A percentile compares a stretch with the other conserved stretches of the same genome.
Conservation (phyloP, 2,329 filamentous ascomycete species). For the Botrytis hyacinthi region DNA sequence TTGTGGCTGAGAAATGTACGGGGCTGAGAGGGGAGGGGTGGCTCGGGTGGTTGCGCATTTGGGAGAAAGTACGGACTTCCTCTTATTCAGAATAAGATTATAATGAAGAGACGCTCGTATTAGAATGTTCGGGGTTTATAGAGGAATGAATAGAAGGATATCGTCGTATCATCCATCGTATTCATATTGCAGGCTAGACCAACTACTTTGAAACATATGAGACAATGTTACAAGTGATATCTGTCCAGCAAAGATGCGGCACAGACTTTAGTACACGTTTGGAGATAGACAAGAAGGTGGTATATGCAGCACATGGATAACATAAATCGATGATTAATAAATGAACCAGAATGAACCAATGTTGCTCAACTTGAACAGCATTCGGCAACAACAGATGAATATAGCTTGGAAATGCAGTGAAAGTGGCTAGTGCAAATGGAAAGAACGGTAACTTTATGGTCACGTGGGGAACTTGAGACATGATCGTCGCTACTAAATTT, state of each 20-base stretch:
- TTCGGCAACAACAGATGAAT: not conserved
- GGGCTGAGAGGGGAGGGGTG: not conserved
- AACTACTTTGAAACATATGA: not conserved
- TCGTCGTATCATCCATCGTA: not conserved
- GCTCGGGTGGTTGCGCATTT: not conserved
- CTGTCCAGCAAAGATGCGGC: not conserved
- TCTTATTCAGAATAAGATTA: not conserved
- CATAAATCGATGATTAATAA: not conserved
- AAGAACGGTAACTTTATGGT: not conserved
- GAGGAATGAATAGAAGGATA: not conserved
- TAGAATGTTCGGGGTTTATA: not conserved
- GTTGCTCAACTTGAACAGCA: not conserved
- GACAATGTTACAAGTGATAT: not conserved
- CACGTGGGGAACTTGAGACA: not conserved
- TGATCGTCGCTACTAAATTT: not conserved
- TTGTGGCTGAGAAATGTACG: conserved; percentile 7
- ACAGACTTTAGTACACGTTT: not conserved
- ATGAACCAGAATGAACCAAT: not conserved
- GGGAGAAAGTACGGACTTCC: not conserved
- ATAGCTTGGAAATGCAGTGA: no score
- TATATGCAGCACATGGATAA: no score
- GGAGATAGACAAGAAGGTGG: no score
- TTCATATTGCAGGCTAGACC: not conserved
- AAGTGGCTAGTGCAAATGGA: not conserved
- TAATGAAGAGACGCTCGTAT: not conserved